Percentiles rank a stretch among this genome's conserved stretches.
Conservation (phyloP, 345 rosid species). For the Populus ilicifolia region DNA sequence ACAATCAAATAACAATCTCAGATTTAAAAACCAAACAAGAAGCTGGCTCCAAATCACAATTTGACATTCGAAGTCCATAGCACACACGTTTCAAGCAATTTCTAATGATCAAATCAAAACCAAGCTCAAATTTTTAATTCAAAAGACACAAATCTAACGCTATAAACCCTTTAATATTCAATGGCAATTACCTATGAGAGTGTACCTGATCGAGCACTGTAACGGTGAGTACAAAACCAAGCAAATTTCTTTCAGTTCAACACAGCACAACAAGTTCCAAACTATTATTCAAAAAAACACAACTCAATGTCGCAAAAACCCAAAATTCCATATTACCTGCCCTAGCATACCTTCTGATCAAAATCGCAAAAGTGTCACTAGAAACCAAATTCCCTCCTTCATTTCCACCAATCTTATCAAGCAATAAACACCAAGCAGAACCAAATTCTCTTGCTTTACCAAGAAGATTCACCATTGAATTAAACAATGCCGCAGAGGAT, state of each 20-base stretch:
- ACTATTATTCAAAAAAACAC: not conserved
- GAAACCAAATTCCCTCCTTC: constrained; percentile 46
- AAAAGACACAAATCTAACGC: not conserved
- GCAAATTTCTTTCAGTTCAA: not conserved
- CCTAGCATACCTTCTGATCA: constrained; percentile 78
- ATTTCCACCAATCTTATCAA: constrained; percentile 37
- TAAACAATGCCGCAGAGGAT: constrained; percentile 40
- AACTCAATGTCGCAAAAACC: not conserved
- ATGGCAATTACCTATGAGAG: not conserved
- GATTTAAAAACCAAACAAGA: not conserved
- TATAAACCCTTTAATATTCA: not conserved
- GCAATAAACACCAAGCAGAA: constrained; percentile 66
- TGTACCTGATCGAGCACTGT: not conserved
- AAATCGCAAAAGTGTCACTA: constrained; percentile 50
- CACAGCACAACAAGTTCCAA: not conserved
- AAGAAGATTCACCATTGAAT: constrained; percentile 47
- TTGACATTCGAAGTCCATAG: not conserved
- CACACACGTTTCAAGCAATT: not conserved
- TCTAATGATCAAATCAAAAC: not conserved
- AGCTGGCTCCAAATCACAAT: not conserved
- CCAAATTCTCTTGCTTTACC: constrained; percentile 68
- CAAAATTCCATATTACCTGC: constrained; percentile 48
- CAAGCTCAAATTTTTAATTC: not conserved
- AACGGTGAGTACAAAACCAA: not conserved
- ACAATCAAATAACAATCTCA: not conserved